Base-by-base conservation (phyloP, 768 basidiomycete species). In the Clitopilus passeckerianus region DNA sequence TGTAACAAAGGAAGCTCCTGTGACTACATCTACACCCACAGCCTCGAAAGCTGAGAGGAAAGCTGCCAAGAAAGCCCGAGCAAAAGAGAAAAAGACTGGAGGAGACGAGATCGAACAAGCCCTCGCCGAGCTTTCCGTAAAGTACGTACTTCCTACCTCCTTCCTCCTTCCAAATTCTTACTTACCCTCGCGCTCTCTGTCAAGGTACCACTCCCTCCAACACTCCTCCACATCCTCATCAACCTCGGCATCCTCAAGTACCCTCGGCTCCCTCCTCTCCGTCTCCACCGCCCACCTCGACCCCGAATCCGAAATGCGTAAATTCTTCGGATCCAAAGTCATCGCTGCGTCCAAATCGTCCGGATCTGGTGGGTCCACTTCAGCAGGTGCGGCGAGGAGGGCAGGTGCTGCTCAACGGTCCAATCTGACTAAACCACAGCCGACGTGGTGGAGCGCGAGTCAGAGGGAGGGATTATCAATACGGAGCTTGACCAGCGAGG, bases 271-370 rank as follows among this genome's bases (percentile, higher is more conserved):
- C 53, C 82, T 97, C 0, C 79, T 96, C 18, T 77, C 90, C 0
- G 87, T 96, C n/a, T 93, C 91, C 0, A 77, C 88, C 1, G 77
- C 87, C 41, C 81, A 93, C 65, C 84, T 99, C 15, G 94, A 98
- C 62, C 80, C 87, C 10, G 94, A 96, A 60, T 89, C 89, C 0
- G 97, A 99, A 69, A 83, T 98, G 74, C 86, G 90, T 58, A 89
- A 86, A 63, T 96, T 98, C 80, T 99, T 99, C 68, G 96, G 96
- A 1, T 83, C 91, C 18, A 91, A 88, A 66, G 95, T 97, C 59
- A 83, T 98, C 8, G 77, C 79, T n/a, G 84, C 88, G 1, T 80
- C 78, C 27, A 84, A 83, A 70, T 70, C 72, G 18, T 59, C 79
- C 2, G 68, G 76, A 14, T 61, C 27, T 30, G 27, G 27, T 4